phyloP scores from a whole-genome alignment of 768 basidiomycete genomes.

The Megacollybia marginata region DNA sequence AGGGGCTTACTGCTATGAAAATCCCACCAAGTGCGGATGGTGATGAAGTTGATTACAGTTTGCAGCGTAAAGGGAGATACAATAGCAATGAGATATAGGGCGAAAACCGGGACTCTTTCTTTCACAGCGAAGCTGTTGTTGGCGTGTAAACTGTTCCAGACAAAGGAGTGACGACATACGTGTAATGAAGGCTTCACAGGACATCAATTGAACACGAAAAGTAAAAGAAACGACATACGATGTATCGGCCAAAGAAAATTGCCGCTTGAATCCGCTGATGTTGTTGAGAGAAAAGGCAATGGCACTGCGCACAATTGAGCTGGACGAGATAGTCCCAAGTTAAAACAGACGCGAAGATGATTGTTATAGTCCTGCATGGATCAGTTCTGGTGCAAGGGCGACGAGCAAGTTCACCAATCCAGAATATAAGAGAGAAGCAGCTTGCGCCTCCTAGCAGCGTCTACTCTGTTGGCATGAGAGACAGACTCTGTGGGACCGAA shows the following conservation, averaged over 20 bases:
- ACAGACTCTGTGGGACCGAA: too few relatives aligned
- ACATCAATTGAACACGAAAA: slow-evolving; percentile 11
- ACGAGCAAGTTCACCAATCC: slow-evolving; percentile 53
- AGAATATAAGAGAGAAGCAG: slow-evolving; percentile 62
- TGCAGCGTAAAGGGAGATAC: slow-evolving; percentile 68
- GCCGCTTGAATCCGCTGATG: slow-evolving; percentile 67
- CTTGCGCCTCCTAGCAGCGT: slow-evolving; percentile 26
- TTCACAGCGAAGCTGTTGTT: slow-evolving; percentile 53
- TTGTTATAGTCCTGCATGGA: slow-evolving; percentile 53
- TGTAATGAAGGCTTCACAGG: slow-evolving; percentile 27
- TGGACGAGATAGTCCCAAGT: not conserved
- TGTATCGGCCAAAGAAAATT: slow-evolving; percentile 73
- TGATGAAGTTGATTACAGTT: slow-evolving; percentile 59
- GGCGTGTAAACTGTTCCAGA: not conserved
- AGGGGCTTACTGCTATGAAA: slow-evolving; percentile 44
- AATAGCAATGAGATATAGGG: slow-evolving; percentile 43
- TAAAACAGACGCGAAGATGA: slow-evolving; percentile 52
- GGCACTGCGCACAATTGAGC: slow-evolving; percentile 29
- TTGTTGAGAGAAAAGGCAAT: slow-evolving; percentile 56
- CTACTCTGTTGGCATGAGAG: slow-evolving; percentile 6
- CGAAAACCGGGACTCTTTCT: slow-evolving; percentile 72
- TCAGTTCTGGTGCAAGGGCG: not conserved
- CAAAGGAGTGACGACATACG: slow-evolving; percentile 23
- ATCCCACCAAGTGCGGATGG: slow-evolving; percentile 86
- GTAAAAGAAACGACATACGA: slow-evolving; percentile 39